Evolutionary conservation across 163 green algal genomes (phyloP), one percentile per base, ranked within the genome.

Genomic region (Chlamydomonas reinhardtii): DNA sequence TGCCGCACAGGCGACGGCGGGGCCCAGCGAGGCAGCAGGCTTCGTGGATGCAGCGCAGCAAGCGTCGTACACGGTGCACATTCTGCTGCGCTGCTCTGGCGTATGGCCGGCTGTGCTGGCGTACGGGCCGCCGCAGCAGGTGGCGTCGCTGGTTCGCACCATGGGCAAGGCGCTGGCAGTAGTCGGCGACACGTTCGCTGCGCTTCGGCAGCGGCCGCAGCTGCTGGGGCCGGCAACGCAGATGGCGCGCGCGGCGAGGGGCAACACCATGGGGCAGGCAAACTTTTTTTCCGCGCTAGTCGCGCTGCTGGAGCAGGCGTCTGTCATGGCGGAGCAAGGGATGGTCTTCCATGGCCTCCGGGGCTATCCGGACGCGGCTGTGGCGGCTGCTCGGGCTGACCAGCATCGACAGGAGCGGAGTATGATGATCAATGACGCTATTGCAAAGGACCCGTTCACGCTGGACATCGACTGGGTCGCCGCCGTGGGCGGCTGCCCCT

Each of bases 71-170:
- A 4, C 71, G 9, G 56, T 29, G 1, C 4, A 59, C 56, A 43
- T 16, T 1, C 29, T 82, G 48, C 59, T 82, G 34, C 56, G 74
- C 34, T 5, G 27, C 34, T 72, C 74, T 6, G 74, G 59, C 74
- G 74, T 72, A 25, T 82, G 74, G 74, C 74, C 74, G 20, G 74
- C 74, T 20, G 19, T 82, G 2, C 31, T 82, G 74, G 74, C 74
- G 22, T 59, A 82, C 68, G 74, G 74, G 32, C 37, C 31, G 59
- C 32, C 31, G 34, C 43, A 37, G 74, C 31, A 82, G 59, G 35
- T 82, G n/a, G 74, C 74, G 59, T 73, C 74, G 35, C 20, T 82
- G 34, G 68, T 82, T n/a, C 32, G 11, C 6, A 82, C 74, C 22
- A 35, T 82, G 29, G 20, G 74, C 59, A 82, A 82, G 59, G 59